Conservation (phyloP, 495 filamentous ascomycete species). For the Tetracladium marchalianum region DNA sequence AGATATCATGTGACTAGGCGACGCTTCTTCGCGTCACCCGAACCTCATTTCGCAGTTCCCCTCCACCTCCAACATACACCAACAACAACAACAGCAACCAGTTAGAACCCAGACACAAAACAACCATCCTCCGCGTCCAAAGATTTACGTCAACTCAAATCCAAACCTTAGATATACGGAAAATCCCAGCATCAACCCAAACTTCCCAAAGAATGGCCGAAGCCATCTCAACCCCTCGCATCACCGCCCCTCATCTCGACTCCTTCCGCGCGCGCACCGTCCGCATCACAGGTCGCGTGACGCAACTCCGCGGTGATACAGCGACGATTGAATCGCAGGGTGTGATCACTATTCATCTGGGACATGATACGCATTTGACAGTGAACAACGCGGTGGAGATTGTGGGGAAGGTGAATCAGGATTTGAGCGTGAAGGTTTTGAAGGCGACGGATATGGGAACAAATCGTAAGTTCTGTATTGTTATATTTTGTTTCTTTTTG, state of each 20-base stretch:
- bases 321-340: constrained; percentile 72
- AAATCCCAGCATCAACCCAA: not conserved
- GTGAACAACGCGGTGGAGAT: constrained; percentile 77
- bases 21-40: not conserved
- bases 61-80: not conserved
- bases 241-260: constrained; percentile 57
- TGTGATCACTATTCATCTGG: constrained; percentile 60
- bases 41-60: not conserved
- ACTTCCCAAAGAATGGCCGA: constrained; percentile 19
- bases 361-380: constrained; percentile 67
- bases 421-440: constrained; percentile 66
- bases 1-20: not conserved
- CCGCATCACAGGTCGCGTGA: constrained; percentile 78
- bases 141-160: no score
- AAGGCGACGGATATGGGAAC: constrained; percentile 71
- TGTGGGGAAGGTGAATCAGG: constrained; percentile 81
- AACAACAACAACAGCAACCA: not conserved
- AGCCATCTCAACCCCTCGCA: constrained; percentile 54
- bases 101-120: not conserved
- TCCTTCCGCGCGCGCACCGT: constrained; percentile 63
- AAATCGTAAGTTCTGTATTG: constrained; percentile 38
- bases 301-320: constrained; percentile 67
- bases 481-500: constrained; percentile 2
- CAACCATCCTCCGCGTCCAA: not conserved
- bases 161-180: no score